phyloP scores from a whole-genome alignment of 768 basidiomycete genomes.

The Leccinum aurantiacum region DNA sequence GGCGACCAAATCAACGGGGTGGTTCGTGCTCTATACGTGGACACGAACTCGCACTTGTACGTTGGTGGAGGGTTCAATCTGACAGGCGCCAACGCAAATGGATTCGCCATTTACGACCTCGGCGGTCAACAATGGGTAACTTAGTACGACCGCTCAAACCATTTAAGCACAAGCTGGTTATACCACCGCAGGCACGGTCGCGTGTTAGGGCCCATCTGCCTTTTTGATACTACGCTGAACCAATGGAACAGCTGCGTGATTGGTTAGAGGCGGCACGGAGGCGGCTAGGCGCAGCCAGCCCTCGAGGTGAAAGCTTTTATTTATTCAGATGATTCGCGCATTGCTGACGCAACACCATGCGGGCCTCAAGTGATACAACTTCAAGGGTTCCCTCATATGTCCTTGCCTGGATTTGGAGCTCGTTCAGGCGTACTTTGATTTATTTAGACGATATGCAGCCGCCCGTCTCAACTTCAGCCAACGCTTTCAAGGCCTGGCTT shows the following conservation, averaged over 20 bases:
- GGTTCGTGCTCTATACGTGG: slow-evolving; percentile 74
- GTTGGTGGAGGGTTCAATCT: slow-evolving; percentile 84
- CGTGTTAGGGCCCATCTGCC: slow-evolving; percentile 74
- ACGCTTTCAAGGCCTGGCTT: slow-evolving; percentile 75
- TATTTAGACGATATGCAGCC: slow-evolving; percentile 54
- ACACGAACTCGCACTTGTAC: slow-evolving; percentile 60
- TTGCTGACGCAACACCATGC: no score
- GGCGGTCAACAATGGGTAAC: slow-evolving; percentile 59
- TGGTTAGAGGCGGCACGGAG: no score
- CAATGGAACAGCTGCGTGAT: slow-evolving; percentile 57
- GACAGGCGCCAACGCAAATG: slow-evolving; percentile 53
- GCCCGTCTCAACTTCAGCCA: slow-evolving; percentile 79
- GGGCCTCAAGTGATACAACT: no score
- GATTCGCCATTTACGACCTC: slow-evolving; percentile 83
- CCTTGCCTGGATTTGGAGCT: no score
- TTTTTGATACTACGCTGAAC: slow-evolving; percentile 61
- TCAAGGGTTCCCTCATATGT: no score
- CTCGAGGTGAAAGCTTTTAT: no score
- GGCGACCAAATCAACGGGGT: slow-evolving; percentile 71
- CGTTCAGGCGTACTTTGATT: no score
- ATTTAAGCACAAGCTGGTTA: slow-evolving; percentile 57
- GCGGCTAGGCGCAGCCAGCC: no score
- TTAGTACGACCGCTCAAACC: slow-evolving; percentile 44
- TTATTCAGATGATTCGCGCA: no score
- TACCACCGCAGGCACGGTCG: slow-evolving; percentile 62